A percentile compares a stretch with the other conserved stretches of the same genome.
Evolutionary conservation across 2,329 filamentous ascomycete species (phyloP).

Genomic region (Colletotrichum sublineola): DNA sequence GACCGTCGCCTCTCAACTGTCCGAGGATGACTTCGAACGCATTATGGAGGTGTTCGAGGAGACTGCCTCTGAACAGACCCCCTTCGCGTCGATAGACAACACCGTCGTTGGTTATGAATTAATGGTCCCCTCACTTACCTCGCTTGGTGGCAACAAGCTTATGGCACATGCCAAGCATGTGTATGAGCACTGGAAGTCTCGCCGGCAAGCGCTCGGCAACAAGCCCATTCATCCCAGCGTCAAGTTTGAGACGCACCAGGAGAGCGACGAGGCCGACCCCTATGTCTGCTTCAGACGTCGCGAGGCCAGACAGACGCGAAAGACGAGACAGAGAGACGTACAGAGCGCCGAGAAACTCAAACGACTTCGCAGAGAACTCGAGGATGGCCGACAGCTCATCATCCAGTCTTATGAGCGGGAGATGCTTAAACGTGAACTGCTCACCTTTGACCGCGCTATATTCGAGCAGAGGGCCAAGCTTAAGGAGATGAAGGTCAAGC

Average conservation of each 20-base stretch:
- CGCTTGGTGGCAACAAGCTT: conserved; percentile 63
- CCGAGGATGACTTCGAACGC: conserved; percentile 92
- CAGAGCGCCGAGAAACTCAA: conserved; percentile 96
- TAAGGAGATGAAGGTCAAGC: conserved; percentile 88
- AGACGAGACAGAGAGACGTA: conserved; percentile 92
- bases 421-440: conserved; percentile 79
- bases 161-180: conserved; percentile 78
- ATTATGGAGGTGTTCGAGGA: conserved; percentile 97
- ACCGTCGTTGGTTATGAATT: conserved; percentile 83
- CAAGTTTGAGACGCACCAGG: conserved; percentile 94
- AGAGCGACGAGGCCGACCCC: conserved; percentile 95
- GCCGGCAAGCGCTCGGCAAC: conserved; percentile 76
- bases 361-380: conserved; percentile 89
- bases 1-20: conserved; percentile 71
- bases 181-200: conserved; percentile 90
- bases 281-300: conserved; percentile 98
- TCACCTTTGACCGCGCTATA: conserved; percentile 80
- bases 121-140: conserved; percentile 77
- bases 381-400: conserved; percentile 87
- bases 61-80: conserved; percentile 84
- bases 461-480: conserved; percentile 87
- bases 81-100: conserved; percentile 91
- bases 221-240: conserved; percentile 81
- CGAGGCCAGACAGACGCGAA: conserved; percentile 93
- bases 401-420: conserved; percentile 85